A percentile compares a stretch with the other conserved stretches of the same genome.
Conservation (phyloP, 768 basidiomycete genomes). For the Mycena olivaceomarginata region DNA sequence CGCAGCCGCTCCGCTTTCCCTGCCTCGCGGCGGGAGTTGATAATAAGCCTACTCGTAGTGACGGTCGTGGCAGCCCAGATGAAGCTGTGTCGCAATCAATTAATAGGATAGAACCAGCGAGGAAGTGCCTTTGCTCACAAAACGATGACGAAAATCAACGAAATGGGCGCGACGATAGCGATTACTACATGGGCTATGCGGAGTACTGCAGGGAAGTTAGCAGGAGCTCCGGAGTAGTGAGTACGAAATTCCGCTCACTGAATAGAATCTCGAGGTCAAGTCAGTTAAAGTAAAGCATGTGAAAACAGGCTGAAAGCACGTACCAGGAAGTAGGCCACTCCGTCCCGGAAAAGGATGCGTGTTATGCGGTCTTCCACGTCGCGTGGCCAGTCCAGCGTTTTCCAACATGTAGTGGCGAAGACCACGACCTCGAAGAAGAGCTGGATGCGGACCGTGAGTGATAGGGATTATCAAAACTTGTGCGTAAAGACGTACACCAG, state of each 20-base stretch:
- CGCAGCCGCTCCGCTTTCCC: not conserved
- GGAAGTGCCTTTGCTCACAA: conserved; percentile 1
- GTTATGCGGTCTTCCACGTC: not conserved
- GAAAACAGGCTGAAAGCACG: not conserved
- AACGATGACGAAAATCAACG: not conserved
- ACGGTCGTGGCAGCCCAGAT: conserved; percentile 22
- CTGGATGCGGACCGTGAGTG: conserved; percentile 30
- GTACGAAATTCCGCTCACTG: not conserved
- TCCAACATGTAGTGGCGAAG: conserved; percentile 53
- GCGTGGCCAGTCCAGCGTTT: conserved; percentile 51
- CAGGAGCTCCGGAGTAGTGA: not conserved
- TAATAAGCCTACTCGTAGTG: conserved; percentile 27
- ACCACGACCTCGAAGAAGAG: conserved; percentile 54
- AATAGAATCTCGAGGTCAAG: not conserved
- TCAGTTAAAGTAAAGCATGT: not conserved
- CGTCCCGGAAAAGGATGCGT: conserved; percentile 16
- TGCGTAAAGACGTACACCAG: conserved; percentile 46
- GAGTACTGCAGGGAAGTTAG: not conserved
- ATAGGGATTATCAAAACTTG: no score
- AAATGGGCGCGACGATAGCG: conserved; percentile 5
- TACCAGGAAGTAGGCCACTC: conserved; percentile 23
- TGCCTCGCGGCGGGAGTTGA: conserved; percentile 18
- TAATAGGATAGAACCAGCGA: not conserved
- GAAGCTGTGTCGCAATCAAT: not conserved
- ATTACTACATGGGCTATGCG: conserved; percentile 16